Evolutionary conservation across 192 early-diverging fungal genomes (phyloP).

Genomic region (Helicostylum pulchrum): DNA sequence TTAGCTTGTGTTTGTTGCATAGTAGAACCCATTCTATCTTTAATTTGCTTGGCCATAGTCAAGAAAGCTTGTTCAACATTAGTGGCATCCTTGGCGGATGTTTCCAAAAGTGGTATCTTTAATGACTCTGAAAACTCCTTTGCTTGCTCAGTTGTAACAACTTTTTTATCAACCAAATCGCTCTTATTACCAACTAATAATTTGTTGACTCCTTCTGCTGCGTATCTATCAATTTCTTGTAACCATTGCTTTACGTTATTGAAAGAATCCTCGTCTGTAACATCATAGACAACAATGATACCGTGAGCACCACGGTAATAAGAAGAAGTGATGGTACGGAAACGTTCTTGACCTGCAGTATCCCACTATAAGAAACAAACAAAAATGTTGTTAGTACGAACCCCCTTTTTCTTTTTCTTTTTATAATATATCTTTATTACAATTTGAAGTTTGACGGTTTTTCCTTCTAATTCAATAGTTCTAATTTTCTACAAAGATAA

Average conservation of each 20-base stretch:
- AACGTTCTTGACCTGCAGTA: constrained; percentile 97
- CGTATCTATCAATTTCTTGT: constrained; percentile 97
- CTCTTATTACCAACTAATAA: constrained; percentile 97
- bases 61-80: constrained; percentile 99
- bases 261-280: constrained; percentile 93
- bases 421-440: constrained; percentile 42
- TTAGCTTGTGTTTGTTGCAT: constrained; percentile 31
- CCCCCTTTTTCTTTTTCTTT: neutral
- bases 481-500: constrained; percentile 79
- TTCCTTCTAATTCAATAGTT: constrained; percentile 96
- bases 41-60: constrained; percentile 99
- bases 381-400: neutral
- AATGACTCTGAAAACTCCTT: constrained; percentile 88
- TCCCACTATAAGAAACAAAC: constrained; percentile 67
- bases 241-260: constrained; percentile 97
- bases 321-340: constrained; percentile 96
- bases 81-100: constrained; percentile 92
- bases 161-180: constrained; percentile 90
- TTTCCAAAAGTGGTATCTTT: constrained; percentile 92
- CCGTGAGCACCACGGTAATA: constrained; percentile 98
- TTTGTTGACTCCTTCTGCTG: constrained; percentile 95
- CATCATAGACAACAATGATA: constrained; percentile 98
- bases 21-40: constrained; percentile 66
- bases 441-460: constrained; percentile 96
- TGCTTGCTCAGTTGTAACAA: constrained; percentile 49